phyloP scores from a whole-genome alignment of 2,329 filamentous ascomycete genomes.

The Ophiostoma quercus region DNA sequence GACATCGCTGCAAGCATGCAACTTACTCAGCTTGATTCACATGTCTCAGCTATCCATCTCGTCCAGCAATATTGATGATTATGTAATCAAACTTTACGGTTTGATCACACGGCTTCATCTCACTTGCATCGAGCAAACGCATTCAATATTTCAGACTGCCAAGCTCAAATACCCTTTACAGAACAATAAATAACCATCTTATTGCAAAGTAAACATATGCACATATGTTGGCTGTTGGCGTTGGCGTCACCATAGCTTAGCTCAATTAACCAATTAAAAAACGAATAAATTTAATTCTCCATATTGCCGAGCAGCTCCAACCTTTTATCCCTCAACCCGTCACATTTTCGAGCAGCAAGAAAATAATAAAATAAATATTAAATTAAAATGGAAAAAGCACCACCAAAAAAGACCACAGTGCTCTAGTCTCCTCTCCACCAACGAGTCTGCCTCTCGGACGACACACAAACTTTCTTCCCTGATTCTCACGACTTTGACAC shows the following conservation, averaged over 20 bases:
- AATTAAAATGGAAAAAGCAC: slow-evolving; percentile 13
- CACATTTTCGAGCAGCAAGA: slow-evolving; percentile 25
- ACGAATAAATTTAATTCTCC: slow-evolving; percentile 23
- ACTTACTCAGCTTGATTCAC: neutral
- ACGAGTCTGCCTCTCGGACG: neutral
- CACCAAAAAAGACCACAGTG: slow-evolving; percentile 17
- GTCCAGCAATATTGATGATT: neutral
- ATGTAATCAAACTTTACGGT: neutral
- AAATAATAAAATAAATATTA: slow-evolving; percentile 5
- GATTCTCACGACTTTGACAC: neutral
- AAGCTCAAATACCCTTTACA: too few species aligned
- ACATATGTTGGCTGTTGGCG: neutral
- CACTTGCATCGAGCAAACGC: too few species aligned
- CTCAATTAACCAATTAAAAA: neutral
- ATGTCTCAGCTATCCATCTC: neutral
- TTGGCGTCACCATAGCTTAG: neutral
- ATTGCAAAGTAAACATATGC: too few species aligned
- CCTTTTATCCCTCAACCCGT: slow-evolving; percentile 31
- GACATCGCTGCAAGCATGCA: neutral
- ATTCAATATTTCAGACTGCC: too few species aligned
- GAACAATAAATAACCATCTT: too few species aligned
- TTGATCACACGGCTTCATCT: neutral
- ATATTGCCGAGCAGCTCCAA: slow-evolving; percentile 30
- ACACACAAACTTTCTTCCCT: slow-evolving; percentile 12
- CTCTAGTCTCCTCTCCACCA: neutral